These are phyloP conservation scores for Saccharum spontaneum DNA, from an alignment of 176 grass and related monocot species.

Conservation along the genomic window DNA sequence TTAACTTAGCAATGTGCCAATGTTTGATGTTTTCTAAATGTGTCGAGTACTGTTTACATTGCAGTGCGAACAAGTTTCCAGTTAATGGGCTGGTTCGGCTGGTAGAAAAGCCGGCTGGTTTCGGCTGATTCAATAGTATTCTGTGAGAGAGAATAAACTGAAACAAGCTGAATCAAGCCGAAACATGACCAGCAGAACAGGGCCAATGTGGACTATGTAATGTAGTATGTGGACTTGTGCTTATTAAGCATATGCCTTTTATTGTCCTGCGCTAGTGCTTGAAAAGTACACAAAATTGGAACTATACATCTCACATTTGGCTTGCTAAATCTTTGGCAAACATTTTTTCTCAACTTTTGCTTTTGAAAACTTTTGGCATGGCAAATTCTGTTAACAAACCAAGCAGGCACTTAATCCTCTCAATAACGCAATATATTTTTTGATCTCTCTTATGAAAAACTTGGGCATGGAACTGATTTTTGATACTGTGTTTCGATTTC, in stretches of 20 bases:
- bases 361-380: not conserved
- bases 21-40: constrained; percentile 23
- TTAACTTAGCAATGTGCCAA: not conserved
- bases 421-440: constrained; percentile 3
- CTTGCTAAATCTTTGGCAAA: not conserved
- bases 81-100: no score
- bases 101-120: no score
- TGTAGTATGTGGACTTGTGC: not conserved
- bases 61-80: not conserved
- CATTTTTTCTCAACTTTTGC: not conserved
- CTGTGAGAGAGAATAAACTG: no score
- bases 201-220: not conserved
- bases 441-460: not conserved
- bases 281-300: not conserved
- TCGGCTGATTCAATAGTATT: no score
- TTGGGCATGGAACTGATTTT: not conserved
- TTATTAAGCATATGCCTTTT: not conserved
- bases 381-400: not conserved
- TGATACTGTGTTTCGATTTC: not conserved
- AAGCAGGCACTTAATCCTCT: not conserved
- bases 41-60: not conserved
- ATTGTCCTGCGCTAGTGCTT: not conserved
- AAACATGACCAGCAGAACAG: no score
- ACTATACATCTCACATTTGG: not conserved
- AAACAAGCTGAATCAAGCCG: no score